Evolutionary conservation across 495 filamentous ascomycete species (phyloP).

Genomic region (Aspergillus funiculosus): DNA sequence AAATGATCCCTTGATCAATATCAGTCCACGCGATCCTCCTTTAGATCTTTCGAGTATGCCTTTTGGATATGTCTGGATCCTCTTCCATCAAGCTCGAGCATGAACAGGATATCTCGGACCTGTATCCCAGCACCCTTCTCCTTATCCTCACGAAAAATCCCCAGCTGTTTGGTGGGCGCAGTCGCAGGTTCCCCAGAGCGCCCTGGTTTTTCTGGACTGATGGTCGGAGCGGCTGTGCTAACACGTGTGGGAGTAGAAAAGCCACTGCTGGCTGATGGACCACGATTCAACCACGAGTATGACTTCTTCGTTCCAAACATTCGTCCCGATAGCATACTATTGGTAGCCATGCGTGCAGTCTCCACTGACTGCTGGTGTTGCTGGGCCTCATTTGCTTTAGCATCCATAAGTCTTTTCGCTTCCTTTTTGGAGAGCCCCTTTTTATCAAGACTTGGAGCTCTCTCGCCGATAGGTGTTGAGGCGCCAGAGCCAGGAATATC

Average conservation of each 20-base stretch:
- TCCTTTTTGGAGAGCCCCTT: constrained; percentile 54
- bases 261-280: constrained; percentile 31
- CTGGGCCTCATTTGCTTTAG: constrained; percentile 44
- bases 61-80: constrained; percentile 41
- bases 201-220: constrained; percentile 29
- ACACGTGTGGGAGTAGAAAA: constrained; percentile 38
- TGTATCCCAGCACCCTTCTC: constrained; percentile 44
- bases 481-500: constrained; percentile 40
- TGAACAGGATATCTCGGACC: constrained; percentile 46
- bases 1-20: too few species aligned
- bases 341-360: constrained; percentile 43
- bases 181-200: constrained; percentile 27
- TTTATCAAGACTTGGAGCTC: constrained; percentile 44
- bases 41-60: constrained; percentile 41
- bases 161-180: constrained; percentile 32
- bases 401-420: constrained; percentile 45
- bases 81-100: constrained; percentile 46
- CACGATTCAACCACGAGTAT: constrained; percentile 43
- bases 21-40: constrained; percentile 37
- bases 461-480: constrained; percentile 38
- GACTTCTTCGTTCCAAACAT: constrained; percentile 44
- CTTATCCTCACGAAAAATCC: constrained; percentile 45
- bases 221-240: constrained; percentile 30
- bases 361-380: constrained; percentile 48
- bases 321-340: constrained; percentile 39